Evolutionary conservation across 352 stramenopile species (phyloP).

Genomic region (Pythium myriotylum): DNA sequence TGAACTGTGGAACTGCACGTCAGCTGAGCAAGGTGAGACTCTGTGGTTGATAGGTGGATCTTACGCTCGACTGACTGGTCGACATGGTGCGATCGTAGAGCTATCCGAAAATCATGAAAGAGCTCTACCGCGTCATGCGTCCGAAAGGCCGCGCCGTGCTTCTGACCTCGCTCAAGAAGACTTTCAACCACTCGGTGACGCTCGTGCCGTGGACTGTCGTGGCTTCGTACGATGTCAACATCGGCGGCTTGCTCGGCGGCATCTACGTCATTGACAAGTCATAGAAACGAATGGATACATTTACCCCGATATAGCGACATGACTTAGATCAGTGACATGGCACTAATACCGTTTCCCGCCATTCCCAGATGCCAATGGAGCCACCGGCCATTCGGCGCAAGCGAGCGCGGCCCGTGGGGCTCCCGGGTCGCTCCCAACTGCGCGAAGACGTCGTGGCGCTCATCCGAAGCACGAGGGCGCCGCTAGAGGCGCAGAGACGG

Average conservation of each 20-base stretch:
- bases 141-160: constrained; percentile 59
- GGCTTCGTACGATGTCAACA: constrained; percentile 67
- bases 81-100: constrained; percentile 35
- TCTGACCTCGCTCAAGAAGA: constrained; percentile 82
- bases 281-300: constrained; percentile 15
- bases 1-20: constrained; percentile 71
- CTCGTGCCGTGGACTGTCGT: constrained; percentile 44
- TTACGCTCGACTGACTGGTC: neutral
- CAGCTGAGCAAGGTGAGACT: constrained; percentile 58
- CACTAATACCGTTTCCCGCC: constrained; percentile 4
- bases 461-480: constrained; percentile 14
- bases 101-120: constrained; percentile 77
- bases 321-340: constrained; percentile 3
- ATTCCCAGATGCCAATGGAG: neutral
- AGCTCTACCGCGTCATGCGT: constrained; percentile 65
- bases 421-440: constrained; percentile 10
- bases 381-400: constrained; percentile 12
- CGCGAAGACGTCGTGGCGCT: constrained; percentile 30
- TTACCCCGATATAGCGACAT: neutral
- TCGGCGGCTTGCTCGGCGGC: constrained; percentile 59
- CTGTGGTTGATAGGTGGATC: neutral
- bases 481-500: neutral
- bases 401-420: constrained; percentile 16
- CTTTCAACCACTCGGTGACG: constrained; percentile 58
- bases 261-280: constrained; percentile 51